A percentile compares a stretch with the other conserved stretches of the same genome.
phyloP scores from a whole-genome alignment of 192 early-diverging fungal species.

The Globomyces pollinis-pini region DNA sequence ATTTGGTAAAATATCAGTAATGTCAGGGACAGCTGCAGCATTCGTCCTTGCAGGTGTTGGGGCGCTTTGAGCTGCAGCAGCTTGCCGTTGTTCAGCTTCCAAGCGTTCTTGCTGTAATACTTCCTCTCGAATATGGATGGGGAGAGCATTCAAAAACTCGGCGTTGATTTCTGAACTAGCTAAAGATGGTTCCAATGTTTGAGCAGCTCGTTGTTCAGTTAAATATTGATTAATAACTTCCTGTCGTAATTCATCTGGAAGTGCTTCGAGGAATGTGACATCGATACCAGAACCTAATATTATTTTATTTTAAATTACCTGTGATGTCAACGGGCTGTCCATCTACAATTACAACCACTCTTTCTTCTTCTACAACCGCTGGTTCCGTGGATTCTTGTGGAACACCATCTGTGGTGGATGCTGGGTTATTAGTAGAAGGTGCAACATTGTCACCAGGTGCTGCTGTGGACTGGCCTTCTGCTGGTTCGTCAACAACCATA shows the following conservation, averaged over 20 bases:
- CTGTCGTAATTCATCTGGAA: conserved; percentile 88
- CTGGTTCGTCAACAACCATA: conserved; percentile 8
- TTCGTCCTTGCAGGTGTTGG: not conserved
- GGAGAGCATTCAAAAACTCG: conserved; percentile 88
- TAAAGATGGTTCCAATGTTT: conserved; percentile 15
- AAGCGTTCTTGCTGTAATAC: conserved; percentile 68
- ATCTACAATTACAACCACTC: conserved; percentile 63
- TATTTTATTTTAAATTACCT: conserved; percentile 32
- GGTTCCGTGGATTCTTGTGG: too few species aligned
- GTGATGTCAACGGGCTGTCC: conserved; percentile 83
- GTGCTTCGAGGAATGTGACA: conserved; percentile 81
- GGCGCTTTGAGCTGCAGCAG: conserved; percentile 33
- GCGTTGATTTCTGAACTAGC: conserved; percentile 20
- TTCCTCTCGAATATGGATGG: conserved; percentile 83
- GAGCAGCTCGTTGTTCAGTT: conserved; percentile 40
- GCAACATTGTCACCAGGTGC: conserved; percentile 13
- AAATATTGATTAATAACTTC: conserved; percentile 86
- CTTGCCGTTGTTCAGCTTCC: conserved; percentile 59
- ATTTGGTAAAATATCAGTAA: not conserved
- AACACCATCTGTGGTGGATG: not conserved
- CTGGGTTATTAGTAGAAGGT: conserved; percentile 7
- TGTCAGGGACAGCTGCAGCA: not conserved
- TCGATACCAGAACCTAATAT: conserved; percentile 75
- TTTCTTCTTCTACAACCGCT: conserved; percentile 17
- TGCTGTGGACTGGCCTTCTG: conserved; percentile 1